Base-by-base conservation (phyloP, 208 protist species). In the Trypanosoma avium region DNA sequence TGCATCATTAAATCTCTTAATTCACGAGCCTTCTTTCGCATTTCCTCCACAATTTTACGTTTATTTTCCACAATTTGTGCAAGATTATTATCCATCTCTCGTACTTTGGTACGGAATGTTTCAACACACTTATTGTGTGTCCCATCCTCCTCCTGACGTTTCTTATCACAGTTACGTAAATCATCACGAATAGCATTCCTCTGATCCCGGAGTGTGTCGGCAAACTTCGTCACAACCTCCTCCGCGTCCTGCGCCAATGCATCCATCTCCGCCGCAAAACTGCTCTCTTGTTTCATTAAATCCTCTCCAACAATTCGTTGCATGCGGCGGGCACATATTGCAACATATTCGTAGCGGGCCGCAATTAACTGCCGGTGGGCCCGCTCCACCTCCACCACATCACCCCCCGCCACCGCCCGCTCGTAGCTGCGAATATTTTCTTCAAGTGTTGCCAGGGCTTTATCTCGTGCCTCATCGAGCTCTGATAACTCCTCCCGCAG, bases 361-460 rank as follows among this genome's bases (percentile, higher is more conserved):
- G 83, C 77, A 61, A 93, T 93, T 15, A 90, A 75, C 53, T 86
- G 76, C 24, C 84, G 81, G 58, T 93, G 87, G 0, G 81, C 70
- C 4, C 80, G 79, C 73, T 93, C 84, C 40, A 91, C 68, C 40
- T 88, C 82, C 10, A 89, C 72, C 38, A 93, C 80, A 63, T 93
- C 84, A 27, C 80, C 77, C 6, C 67, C 70, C 13, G 48, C 53
- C 15, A 74, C 46, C 19, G 87, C 84, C 9, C 70, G 53, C 26
- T 86, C 71, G 70, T 83, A 81, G 13, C 66, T 62, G 15, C 57
- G 61, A 49, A 84, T 69, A 17, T 79, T 79, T 43, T 86, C 82
- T 8, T 81, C 45, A 33, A 89, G 61, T 69, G 77, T 71, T 24
- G 46, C 42, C 50, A 48, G 33, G 38, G 77, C 76, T 62, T 68